Conservation (phyloP, 106 monocot species). For the Hemerocallis citrina region DNA sequence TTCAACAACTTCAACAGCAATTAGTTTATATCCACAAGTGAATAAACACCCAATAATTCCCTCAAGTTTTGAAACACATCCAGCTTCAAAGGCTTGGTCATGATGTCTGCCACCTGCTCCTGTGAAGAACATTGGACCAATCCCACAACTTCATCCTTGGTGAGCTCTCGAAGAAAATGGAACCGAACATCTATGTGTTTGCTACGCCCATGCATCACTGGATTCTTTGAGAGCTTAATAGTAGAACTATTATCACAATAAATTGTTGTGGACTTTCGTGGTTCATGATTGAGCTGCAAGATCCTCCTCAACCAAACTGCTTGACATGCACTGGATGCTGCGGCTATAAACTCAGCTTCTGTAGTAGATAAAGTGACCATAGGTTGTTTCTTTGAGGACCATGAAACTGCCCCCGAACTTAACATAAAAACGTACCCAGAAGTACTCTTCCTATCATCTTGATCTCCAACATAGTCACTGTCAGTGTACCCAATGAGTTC, state of each 20-base stretch:
- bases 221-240: conserved; percentile 7
- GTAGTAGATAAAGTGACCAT: conserved; percentile 2
- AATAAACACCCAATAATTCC: too few relatives aligned
- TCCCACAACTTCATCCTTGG: not conserved
- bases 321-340: not conserved
- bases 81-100: conserved; percentile 8
- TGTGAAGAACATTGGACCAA: not conserved
- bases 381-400: conserved; percentile 5
- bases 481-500: conserved; percentile 9
- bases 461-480: conserved; percentile 3
- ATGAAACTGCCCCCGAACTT: not conserved
- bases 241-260: conserved; percentile 9
- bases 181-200: not conserved
- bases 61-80: too few relatives aligned
- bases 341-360: conserved; percentile 2
- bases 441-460: conserved; percentile 7
- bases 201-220: not conserved
- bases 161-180: conserved; percentile 5
- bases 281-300: not conserved
- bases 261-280: not conserved
- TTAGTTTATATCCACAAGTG: too few relatives aligned
- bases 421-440: conserved; percentile 7
- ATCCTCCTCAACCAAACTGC: not conserved
- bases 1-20: too few relatives aligned
- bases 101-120: conserved; percentile 4